Percentiles rank a stretch among this genome's conserved stretches.
Conservation (phyloP, 495 filamentous ascomycete species). For the Evansstolkia leycettana region DNA sequence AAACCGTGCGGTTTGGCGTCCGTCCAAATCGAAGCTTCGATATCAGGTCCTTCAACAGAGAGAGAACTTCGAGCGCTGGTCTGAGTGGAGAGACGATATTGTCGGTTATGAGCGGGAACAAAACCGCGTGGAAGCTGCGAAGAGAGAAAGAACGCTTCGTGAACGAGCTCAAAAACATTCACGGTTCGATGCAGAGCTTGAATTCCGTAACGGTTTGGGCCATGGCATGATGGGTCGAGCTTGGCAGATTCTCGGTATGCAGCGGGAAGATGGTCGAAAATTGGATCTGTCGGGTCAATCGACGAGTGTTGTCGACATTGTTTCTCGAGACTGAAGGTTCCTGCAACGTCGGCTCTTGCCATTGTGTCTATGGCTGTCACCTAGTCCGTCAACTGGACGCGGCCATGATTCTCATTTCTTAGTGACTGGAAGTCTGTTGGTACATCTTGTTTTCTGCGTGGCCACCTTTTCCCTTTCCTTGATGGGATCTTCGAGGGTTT, state of each 20-base stretch:
- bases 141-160: slow-evolving; percentile 20
- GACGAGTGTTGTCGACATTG: neutral
- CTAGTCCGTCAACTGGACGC: too few species aligned
- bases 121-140: slow-evolving; percentile 24
- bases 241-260: slow-evolving; percentile 33
- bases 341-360: neutral
- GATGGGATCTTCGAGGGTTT: too few species aligned
- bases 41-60: slow-evolving; percentile 48
- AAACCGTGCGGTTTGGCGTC: slow-evolving; percentile 49
- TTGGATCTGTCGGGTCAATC: neutral
- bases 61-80: slow-evolving; percentile 49
- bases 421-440: too few species aligned
- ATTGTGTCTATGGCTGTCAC: neutral
- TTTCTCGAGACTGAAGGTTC: neutral
- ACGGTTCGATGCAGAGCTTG: slow-evolving; percentile 18
- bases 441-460: too few species aligned
- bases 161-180: slow-evolving; percentile 15
- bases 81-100: slow-evolving; percentile 47
- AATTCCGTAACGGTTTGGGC: slow-evolving; percentile 22
- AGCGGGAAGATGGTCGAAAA: slow-evolving; percentile 14
- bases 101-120: slow-evolving; percentile 32
- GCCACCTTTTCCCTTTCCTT: too few species aligned
- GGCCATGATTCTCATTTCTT: too few species aligned
- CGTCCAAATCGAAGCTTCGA: slow-evolving; percentile 41
- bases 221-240: slow-evolving; percentile 35